Base-by-base conservation (phyloP, 2,329 filamentous ascomycete species). In the Alternaria tenuissima region DNA sequence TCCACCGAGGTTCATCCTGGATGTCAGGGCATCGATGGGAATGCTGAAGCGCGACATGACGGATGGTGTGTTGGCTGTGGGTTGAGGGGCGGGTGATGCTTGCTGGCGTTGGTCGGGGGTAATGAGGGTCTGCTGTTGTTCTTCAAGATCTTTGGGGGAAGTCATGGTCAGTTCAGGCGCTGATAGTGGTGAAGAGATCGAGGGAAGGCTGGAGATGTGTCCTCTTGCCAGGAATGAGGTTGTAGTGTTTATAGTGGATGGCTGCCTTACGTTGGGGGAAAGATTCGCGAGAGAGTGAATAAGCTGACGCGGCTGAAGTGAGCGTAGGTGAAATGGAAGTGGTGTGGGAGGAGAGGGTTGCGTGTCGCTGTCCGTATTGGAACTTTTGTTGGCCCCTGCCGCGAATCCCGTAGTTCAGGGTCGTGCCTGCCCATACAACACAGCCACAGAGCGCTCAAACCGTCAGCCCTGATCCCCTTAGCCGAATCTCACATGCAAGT, bases 21-120 rank as follows among this genome's bases (percentile, higher is more conserved):
- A 96, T 80, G 94, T 96, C 79, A 98, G 83, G 75, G 90, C 88
- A 80, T 97, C 94, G 74, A 98, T 85, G 58, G 95, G 95, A 71
- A 99, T 95, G 85, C 92, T 92, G 76, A 98, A 92, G 79, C 92
- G 89, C 70, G 91, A 86, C 93, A 96, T 97, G 75, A 72, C 79
- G 64, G 66, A 55, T 12, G 64, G 57, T 39, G 57, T 42, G 32
- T 55, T 54, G 36, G 59, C 30, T 5, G 56, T 24, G 9, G 56
- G 42, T n/a, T 63, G 55, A 8, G 64, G 49, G 26, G 57, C 20
- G 34, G 55, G 54, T 20, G 52, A 22, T 22, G 61, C 30, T 38
- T 61, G 61, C 14, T 64, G 61, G n/a, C 59, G 57, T 6, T 65
- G 22, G 57, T 74, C 63, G 56, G 65, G 61, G 34, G 56, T 46